Percentiles rank a stretch among this genome's conserved stretches.
phyloP scores from a whole-genome alignment of 257 asterid genomes.

The Solanum peruvianum region DNA sequence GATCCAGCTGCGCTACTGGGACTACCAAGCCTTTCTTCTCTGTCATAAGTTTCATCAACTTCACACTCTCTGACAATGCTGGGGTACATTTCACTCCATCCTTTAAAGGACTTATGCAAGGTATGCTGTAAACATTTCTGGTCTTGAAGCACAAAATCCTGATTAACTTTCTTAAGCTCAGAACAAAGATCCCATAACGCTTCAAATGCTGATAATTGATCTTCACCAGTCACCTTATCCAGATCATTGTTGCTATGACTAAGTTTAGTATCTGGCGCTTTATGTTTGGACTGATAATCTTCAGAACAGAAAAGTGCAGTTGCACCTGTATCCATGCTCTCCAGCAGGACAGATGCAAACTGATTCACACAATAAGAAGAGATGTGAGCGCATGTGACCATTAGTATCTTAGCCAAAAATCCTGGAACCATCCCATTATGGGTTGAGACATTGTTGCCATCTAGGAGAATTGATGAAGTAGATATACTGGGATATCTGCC shows the following conservation, averaged over 20 bases:
- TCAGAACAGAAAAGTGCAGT: slow-evolving; percentile 24
- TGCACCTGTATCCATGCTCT: slow-evolving; percentile 33
- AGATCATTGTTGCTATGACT: slow-evolving; percentile 15
- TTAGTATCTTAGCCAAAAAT: slow-evolving; percentile 30
- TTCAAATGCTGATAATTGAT: slow-evolving; percentile 31
- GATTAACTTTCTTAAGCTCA: slow-evolving; percentile 35
- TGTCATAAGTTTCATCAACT: slow-evolving; percentile 47
- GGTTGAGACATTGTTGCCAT: slow-evolving; percentile 15
- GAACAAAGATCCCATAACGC: slow-evolving; percentile 40
- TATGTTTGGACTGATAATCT: slow-evolving; percentile 23
- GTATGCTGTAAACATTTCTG: slow-evolving; percentile 38
- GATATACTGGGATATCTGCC: background rate
- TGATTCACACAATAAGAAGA: slow-evolving; percentile 52
- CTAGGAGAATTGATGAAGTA: slow-evolving; percentile 8
- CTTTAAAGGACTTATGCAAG: slow-evolving; percentile 40
- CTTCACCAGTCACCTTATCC: slow-evolving; percentile 19
- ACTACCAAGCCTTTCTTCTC: slow-evolving; percentile 55
- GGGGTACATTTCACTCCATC: slow-evolving; percentile 60
- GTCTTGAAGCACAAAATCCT: slow-evolving; percentile 42
- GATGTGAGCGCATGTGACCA: slow-evolving; percentile 37
- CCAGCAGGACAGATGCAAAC: slow-evolving; percentile 47
- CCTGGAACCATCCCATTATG: slow-evolving; percentile 20
- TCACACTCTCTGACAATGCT: slow-evolving; percentile 57
- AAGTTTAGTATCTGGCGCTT: slow-evolving; percentile 12
- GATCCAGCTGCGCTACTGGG: slow-evolving; percentile 63